These are phyloP conservation scores for Yamadazyma membranifaciens DNA, from an alignment of 1,139 yeast genomes.

Conservation along the genomic window DNA sequence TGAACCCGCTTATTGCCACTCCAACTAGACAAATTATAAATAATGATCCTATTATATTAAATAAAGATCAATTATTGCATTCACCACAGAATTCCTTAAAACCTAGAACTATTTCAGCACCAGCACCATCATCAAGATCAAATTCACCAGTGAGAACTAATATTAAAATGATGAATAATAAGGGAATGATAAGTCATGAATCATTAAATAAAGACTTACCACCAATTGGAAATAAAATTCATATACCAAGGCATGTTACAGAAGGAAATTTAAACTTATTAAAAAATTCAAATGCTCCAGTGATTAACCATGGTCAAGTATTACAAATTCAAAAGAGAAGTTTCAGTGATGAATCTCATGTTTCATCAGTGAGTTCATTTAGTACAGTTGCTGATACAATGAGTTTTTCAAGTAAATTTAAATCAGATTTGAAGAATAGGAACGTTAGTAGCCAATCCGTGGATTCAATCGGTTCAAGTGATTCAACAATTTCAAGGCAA, in stretches of 20 bases:
- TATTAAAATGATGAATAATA: conserved; percentile 6
- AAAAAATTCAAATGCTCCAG: conserved; percentile 16
- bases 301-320: conserved; percentile 8
- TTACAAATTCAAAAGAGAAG: conserved; percentile 28
- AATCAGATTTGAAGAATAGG: conserved; percentile 5
- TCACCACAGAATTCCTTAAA: not conserved
- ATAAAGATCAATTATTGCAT: not conserved
- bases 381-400: conserved; percentile 36
- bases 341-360: conserved; percentile 40
- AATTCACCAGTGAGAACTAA: conserved; percentile 8
- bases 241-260: conserved; percentile 14
- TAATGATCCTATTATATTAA: not conserved
- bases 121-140: conserved; percentile 6
- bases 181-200: conserved; percentile 2
- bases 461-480: conserved; percentile 7
- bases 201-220: conserved; percentile 10
- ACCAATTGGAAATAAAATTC: conserved; percentile 9
- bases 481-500: conserved; percentile 11
- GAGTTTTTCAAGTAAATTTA: conserved; percentile 16
- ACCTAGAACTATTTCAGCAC: conserved; percentile 6
- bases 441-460: conserved; percentile 8
- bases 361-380: conserved; percentile 39
- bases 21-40: not conserved
- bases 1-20: not conserved
- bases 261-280: conserved; percentile 13